Percentiles rank a stretch among this genome's conserved stretches.
Conservation (phyloP, 257 asterid species). For the Verbena officinalis region DNA sequence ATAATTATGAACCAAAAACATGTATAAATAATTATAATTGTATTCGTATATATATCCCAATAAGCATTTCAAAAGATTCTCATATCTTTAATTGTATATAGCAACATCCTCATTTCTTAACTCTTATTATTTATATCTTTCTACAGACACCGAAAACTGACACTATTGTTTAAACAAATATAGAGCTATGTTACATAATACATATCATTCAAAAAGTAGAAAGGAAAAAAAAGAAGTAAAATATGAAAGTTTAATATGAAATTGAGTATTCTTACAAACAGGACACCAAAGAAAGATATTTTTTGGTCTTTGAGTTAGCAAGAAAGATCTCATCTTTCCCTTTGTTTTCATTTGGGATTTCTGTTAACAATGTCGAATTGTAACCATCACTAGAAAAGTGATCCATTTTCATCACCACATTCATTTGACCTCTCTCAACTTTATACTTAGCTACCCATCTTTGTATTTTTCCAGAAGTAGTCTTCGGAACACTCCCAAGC, state of each 20-base stretch:
- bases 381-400: constrained; percentile 30
- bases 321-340: constrained; percentile 20
- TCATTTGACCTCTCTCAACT: constrained; percentile 41
- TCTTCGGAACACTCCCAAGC: constrained; percentile 68
- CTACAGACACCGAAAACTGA: too few species aligned
- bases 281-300: constrained; percentile 39
- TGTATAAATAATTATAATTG: too few species aligned
- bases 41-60: too few species aligned
- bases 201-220: neutral
- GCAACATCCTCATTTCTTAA: too few species aligned
- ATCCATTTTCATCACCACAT: constrained; percentile 44
- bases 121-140: too few species aligned
- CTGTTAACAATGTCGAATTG: constrained; percentile 7
- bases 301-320: constrained; percentile 30
- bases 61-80: too few species aligned
- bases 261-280: constrained; percentile 38
- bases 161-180: neutral
- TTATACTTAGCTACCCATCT: constrained; percentile 67
- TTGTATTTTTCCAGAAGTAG: constrained; percentile 78
- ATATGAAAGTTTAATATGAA: neutral
- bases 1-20: too few species aligned
- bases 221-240: neutral
- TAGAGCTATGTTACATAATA: neutral
- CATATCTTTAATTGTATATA: too few species aligned
- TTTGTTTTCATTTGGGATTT: constrained; percentile 1